Base-by-base conservation (phyloP, 768 basidiomycete species). In the Pholiota molesta region DNA sequence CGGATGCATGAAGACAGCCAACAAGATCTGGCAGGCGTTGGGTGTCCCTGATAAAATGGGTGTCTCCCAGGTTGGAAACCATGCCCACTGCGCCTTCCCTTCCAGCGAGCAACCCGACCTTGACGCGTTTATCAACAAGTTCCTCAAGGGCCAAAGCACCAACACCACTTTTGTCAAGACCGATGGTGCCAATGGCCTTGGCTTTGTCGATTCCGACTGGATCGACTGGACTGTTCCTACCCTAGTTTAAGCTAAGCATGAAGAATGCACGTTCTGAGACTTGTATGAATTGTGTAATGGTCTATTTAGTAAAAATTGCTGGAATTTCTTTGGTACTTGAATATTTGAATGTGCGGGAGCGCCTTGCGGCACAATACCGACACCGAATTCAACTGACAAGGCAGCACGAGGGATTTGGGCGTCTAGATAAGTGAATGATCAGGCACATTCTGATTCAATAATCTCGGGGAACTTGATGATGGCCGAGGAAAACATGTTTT, bases 41-140 rank as follows among this genome's bases (percentile, higher is more conserved):
- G 82, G 84, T 26, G 75, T 78, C 5, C 56, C 77, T 13, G 75
- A 79, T 61, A 67, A 71, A 40, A 83, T 83, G 78, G 86, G 85
- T 29, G 82, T 83, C 63, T 81, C 80, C 14, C 82, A 84, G 71
- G 74, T 81, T 28, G 84, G 83, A 28, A 79, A 80, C 61, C 85
- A 87, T 64, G 70, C 71, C 35, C 86, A 87, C 65, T 87, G 86
- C 72, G 72, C 72, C 2, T 86, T 83, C 81, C 86, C 86, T 3
- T 72, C 79, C 3, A 67, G 62, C 45, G 78, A 83, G 61, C 76
- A 81, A 55, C 68, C 73, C 1, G 75, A 80, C 42, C 73, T 87
- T 58, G 77, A 76, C 61, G 84, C 84, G 13, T 87, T 85, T 70
- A 71, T 87, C 66, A 77, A 83, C 73, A 81, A 80, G 66, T 87